These are phyloP conservation scores for Diospyros kaki DNA, from an alignment of 148 eudicot species.

Conservation along the genomic window DNA sequence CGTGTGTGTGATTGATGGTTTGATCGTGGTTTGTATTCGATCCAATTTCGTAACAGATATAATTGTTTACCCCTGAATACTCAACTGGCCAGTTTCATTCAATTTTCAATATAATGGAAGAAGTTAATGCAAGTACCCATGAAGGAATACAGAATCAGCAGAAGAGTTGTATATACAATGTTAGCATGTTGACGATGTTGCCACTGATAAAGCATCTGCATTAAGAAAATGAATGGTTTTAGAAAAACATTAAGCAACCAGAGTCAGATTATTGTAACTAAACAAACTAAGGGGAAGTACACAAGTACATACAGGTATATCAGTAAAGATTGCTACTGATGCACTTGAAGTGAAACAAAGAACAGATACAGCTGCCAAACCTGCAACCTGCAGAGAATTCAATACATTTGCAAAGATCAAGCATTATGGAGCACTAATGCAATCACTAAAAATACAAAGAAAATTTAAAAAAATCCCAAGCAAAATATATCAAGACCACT, in stretches of 20 bases:
- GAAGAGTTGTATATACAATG: conserved; percentile 42
- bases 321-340: conserved; percentile 59
- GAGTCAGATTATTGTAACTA: conserved; percentile 6
- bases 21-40: too few relatives aligned
- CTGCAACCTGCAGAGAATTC: conserved; percentile 58
- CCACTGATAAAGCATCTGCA: conserved; percentile 82
- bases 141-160: conserved; percentile 64
- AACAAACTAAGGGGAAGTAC: conserved; percentile 6
- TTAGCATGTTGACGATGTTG: conserved; percentile 28
- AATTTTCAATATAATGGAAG: not conserved
- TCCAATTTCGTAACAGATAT: too few relatives aligned
- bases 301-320: conserved; percentile 64
- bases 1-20: too few relatives aligned
- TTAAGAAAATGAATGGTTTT: not conserved
- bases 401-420: conserved; percentile 12
- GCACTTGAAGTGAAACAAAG: conserved; percentile 79
- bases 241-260: conserved; percentile 10
- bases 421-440: not conserved
- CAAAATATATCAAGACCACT: not conserved
- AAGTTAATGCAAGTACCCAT: conserved; percentile 49
- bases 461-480: not conserved
- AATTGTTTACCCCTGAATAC: too few relatives aligned
- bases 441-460: not conserved
- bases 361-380: conserved; percentile 76
- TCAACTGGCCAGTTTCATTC: not conserved